A percentile compares a stretch with the other conserved stretches of the same genome.
Conservation (phyloP, 176 grass and related monocot species). For the Aegilops umbellulata region DNA sequence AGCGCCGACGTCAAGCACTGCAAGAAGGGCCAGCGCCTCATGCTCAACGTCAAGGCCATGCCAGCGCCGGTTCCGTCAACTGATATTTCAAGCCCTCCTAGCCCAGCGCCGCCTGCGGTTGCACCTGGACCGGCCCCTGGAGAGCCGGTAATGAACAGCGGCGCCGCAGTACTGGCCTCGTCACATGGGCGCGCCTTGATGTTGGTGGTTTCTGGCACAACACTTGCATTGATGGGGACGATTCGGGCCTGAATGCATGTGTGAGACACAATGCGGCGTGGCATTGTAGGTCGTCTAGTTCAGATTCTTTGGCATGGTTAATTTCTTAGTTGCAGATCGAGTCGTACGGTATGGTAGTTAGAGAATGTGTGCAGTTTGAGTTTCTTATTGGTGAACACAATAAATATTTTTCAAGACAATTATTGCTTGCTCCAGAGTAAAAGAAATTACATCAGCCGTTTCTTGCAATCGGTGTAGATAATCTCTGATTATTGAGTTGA, state of each 20-base stretch:
- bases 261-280: background rate
- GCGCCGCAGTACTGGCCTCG: background rate
- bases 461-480: background rate
- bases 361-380: background rate
- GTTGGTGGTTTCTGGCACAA: background rate
- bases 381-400: background rate
- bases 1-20: constrained; percentile 45
- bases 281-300: background rate
- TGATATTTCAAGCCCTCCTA: background rate
- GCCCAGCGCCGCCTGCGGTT: background rate
- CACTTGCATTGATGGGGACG: background rate
- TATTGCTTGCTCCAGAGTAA: background rate
- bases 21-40: constrained; percentile 58
- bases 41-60: constrained; percentile 31
- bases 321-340: background rate
- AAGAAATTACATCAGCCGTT: background rate
- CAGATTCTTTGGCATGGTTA: background rate
- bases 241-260: background rate
- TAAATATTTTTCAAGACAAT: background rate
- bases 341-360: background rate
- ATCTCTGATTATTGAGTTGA: background rate
- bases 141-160: background rate
- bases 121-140: background rate
- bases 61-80: background rate
- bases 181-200: background rate